Evolutionary conservation across 1,139 yeast genomes (phyloP), one percentile per base, ranked within the genome.

Genomic region (Lodderomyces oxycetoniae): DNA sequence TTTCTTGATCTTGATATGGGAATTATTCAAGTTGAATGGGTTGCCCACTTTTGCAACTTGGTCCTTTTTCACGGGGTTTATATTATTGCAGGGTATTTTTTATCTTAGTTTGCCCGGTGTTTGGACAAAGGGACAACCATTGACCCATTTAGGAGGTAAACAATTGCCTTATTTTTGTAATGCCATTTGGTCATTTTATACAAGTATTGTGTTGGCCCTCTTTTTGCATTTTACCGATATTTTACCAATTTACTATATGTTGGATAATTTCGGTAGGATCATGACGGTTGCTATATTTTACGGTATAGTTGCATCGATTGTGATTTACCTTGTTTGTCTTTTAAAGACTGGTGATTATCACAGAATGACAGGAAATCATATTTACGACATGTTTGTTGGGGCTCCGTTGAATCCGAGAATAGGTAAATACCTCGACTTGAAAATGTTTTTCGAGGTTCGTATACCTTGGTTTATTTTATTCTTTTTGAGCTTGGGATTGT

Each of bases 361-460:
- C 53, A 71, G 94, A 44, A 78, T 91, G 91, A 80, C 96, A 8
- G 97, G 97, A 11, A 87, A 84, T 59, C 82, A 75, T 51, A 61
- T 89, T 45, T 91, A 89, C 56, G 98, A 91, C 60, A 70, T 88
- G 52, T 91, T 91, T 65, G 81, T 91, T 94, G 98, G 98, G 28
- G 96, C 96, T 10, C 95, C 96, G 32, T 75, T 93, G 55, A 91
- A 93, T 61, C 98, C 98, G 44, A 75, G 98, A 56, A 71, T 91
- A 53, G 97, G 97, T 28, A 79, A 81, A 50, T 74, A 89, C 50
- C 57, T 68, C 45, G 98, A 91, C 57, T 68, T 88, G 57, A 91
- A 91, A 69, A 86, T 91, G 95, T 91, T 89, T 61, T 91, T 88
- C 55, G 98, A 91, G 62, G 97, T 91, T 31, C 79, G 98, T 59